These are phyloP conservation scores for Coemansia sp. DNA, from an alignment of 192 early-diverging fungal genomes.

Conservation along the genomic window DNA sequence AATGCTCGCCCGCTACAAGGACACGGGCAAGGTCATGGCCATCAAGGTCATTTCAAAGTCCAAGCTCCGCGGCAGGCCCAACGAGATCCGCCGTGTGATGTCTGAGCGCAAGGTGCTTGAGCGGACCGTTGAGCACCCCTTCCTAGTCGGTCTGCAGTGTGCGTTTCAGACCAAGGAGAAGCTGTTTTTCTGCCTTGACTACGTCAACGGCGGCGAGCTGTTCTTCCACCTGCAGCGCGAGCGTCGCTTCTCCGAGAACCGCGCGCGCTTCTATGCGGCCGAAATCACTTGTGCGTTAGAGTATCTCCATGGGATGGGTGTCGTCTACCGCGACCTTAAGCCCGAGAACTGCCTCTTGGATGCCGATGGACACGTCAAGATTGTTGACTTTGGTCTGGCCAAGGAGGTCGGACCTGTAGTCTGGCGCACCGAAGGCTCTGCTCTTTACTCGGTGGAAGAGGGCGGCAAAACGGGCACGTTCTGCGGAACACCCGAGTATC, in stretches of 20 bases:
- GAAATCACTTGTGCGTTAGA: slow-evolving; percentile 52
- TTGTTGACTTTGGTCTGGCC: slow-evolving; percentile 87
- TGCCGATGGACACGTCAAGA: slow-evolving; percentile 68
- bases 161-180: slow-evolving; percentile 74
- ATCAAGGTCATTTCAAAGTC: slow-evolving; percentile 63
- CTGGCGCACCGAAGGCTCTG: slow-evolving; percentile 69
- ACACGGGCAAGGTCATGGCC: slow-evolving; percentile 52
- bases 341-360: slow-evolving; percentile 69
- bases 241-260: slow-evolving; percentile 57
- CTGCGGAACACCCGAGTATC: slow-evolving; percentile 70
- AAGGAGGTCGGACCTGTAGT: slow-evolving; percentile 60
- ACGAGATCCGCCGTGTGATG: slow-evolving; percentile 60
- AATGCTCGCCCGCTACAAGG: slow-evolving; percentile 60
- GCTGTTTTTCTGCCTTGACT: slow-evolving; percentile 65
- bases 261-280: slow-evolving; percentile 57
- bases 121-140: slow-evolving; percentile 54
- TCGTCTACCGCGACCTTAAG: slow-evolving; percentile 69
- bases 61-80: slow-evolving; percentile 50
- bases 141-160: slow-evolving; percentile 67
- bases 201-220: slow-evolving; percentile 72
- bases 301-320: slow-evolving; percentile 55
- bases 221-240: slow-evolving; percentile 70
- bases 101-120: slow-evolving; percentile 62
- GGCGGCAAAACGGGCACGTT: slow-evolving; percentile 62
- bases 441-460: slow-evolving; percentile 36